Conservation (phyloP, 768 basidiomycete genomes). For the Lactarius vividus region DNA sequence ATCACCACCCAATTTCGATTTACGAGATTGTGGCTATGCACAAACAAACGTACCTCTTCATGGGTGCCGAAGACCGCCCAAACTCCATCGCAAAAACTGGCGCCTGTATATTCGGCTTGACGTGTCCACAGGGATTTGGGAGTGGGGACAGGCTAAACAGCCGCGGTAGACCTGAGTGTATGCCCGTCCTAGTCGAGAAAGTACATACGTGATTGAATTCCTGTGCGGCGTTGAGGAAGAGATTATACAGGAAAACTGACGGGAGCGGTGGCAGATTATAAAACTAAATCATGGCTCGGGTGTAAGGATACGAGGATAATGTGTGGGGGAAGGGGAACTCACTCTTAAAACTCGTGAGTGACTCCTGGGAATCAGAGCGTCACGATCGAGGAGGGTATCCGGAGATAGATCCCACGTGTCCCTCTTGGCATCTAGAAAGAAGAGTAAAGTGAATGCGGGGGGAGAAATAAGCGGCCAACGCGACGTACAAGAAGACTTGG, state of each 20-base stretch:
- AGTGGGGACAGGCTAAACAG: constrained; percentile 17
- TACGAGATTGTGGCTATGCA: constrained; percentile 22
- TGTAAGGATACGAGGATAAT: background rate
- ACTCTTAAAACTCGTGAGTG: constrained; percentile 21
- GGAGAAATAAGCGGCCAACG: background rate
- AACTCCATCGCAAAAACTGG: constrained; percentile 37
- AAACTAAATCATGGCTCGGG: constrained; percentile 33
- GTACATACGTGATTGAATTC: constrained; percentile 11
- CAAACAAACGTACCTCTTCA: constrained; percentile 50
- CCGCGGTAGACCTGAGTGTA: constrained; percentile 5
- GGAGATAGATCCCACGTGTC: background rate
- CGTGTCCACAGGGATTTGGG: constrained; percentile 52
- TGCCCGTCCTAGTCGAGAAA: background rate
- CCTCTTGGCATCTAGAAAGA: background rate
- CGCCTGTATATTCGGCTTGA: constrained; percentile 28
- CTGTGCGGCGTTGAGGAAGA: constrained; percentile 39
- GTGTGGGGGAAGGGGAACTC: background rate
- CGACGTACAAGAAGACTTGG: background rate
- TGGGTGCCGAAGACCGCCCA: constrained; percentile 62
- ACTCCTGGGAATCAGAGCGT: constrained; percentile 16
- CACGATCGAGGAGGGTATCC: background rate
- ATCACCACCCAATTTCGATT: constrained; percentile 6
- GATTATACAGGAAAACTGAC: constrained; percentile 37
- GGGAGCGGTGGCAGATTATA: constrained; percentile 41
- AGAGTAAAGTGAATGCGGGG: background rate